These are phyloP conservation scores for Dryas alaskensis DNA, from an alignment of 306 rosid genomes.

Conservation along the genomic window DNA sequence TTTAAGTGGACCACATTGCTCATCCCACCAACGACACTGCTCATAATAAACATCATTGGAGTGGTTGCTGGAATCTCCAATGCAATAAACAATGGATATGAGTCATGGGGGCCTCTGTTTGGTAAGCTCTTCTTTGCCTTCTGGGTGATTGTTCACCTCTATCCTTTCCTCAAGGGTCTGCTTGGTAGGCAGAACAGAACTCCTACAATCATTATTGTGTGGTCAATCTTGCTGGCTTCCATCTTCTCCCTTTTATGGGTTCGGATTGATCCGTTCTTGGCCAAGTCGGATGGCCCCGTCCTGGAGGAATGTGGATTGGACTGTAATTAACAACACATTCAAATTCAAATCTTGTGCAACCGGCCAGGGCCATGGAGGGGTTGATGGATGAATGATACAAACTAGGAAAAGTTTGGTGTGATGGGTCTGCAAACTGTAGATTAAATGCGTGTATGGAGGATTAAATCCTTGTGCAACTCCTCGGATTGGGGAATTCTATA, in stretches of 20 bases:
- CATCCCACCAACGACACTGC: slow-evolving; percentile 69
- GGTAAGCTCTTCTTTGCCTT: slow-evolving; percentile 63
- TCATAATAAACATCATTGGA: slow-evolving; percentile 55
- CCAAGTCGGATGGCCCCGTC: slow-evolving; percentile 45
- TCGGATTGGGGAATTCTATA: not conserved
- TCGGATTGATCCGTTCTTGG: slow-evolving; percentile 58
- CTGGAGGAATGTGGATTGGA: slow-evolving; percentile 77
- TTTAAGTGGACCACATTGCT: slow-evolving; percentile 61
- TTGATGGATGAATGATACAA: slow-evolving; percentile 10
- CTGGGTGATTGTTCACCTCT: slow-evolving; percentile 69
- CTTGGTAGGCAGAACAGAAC: slow-evolving; percentile 57
- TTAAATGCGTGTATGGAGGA: slow-evolving; percentile 16
- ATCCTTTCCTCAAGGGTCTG: slow-evolving; percentile 67
- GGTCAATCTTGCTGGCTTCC: slow-evolving; percentile 70
- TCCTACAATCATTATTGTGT: slow-evolving; percentile 70
- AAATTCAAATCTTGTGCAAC: not conserved
- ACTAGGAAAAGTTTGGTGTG: not conserved
- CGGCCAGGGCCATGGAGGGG: not conserved
- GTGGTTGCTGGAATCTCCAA: slow-evolving; percentile 59
- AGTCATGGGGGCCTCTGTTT: slow-evolving; percentile 60
- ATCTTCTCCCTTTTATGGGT: slow-evolving; percentile 71
- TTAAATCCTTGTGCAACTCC: too few species aligned
- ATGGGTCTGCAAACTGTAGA: slow-evolving; percentile 27
- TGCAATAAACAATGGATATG: slow-evolving; percentile 59
- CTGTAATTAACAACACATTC: slow-evolving; percentile 43